Conservation (phyloP, 1,139 yeast genomes). For the Geotrichum cucujoidarum region DNA sequence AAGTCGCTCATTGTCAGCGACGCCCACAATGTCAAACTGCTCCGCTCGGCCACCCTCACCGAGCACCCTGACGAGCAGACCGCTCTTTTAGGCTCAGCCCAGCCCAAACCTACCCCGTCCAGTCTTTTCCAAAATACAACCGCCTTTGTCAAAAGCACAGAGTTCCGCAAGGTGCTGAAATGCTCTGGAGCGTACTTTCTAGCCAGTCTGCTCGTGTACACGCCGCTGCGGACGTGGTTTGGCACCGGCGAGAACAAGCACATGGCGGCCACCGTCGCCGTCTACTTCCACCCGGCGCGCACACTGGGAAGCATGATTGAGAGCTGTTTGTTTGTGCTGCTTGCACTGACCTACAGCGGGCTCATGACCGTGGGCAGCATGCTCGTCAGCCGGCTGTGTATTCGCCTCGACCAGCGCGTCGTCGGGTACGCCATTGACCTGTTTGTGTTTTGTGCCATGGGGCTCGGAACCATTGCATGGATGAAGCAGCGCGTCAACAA, state of each 20-base stretch:
- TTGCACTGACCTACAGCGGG: conserved; percentile 55
- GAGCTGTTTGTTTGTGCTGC: conserved; percentile 55
- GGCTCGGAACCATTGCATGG: conserved; percentile 63
- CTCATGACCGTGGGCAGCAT: conserved; percentile 53
- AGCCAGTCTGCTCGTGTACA: conserved; percentile 74
- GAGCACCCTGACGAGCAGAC: background rate
- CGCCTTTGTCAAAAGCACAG: background rate
- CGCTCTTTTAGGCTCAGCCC: background rate
- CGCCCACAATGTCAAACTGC: conserved; percentile 3
- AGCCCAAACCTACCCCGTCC: background rate
- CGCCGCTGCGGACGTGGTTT: conserved; percentile 51
- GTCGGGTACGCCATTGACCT: conserved; percentile 56
- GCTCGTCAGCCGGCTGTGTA: conserved; percentile 47
- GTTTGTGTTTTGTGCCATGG: conserved; percentile 46
- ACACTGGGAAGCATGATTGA: conserved; percentile 80
- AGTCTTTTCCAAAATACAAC: background rate
- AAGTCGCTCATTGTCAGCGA: conserved; percentile 11
- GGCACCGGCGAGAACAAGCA: conserved; percentile 76
- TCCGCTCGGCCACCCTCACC: background rate
- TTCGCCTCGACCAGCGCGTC: conserved; percentile 45
- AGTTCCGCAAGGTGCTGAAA: conserved; percentile 39
- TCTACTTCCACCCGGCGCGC: conserved; percentile 78
- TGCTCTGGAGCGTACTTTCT: conserved; percentile 67
- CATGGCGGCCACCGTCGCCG: conserved; percentile 75
- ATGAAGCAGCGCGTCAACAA: conserved; percentile 63